Conservation (phyloP, 2,329 filamentous ascomycete species). For the Pestalotiopsis sp. region DNA sequence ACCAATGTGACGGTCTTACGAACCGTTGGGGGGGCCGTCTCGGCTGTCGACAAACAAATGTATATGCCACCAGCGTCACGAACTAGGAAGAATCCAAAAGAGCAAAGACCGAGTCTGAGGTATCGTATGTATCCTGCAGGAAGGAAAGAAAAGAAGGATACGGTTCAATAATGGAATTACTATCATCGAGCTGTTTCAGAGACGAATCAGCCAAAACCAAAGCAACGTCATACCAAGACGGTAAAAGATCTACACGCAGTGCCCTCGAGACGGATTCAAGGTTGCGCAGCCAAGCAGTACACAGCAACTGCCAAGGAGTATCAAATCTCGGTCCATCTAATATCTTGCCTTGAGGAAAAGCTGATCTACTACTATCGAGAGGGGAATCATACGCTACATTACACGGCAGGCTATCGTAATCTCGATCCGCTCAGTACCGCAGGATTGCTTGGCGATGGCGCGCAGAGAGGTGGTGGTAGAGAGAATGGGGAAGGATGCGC, state of each 20-base stretch:
- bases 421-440: not conserved
- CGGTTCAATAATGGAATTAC: not conserved
- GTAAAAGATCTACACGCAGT: not conserved
- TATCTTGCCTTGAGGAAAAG: not conserved
- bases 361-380: not conserved
- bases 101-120: not conserved
- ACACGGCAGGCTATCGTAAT: not conserved
- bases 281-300: conserved; percentile 7
- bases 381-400: not conserved
- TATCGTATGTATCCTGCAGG: not conserved
- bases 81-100: not conserved
- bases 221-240: not conserved
- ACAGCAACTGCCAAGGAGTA: conserved; percentile 3
- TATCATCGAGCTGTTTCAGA: not conserved
- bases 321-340: conserved; percentile 5
- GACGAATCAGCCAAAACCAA: not conserved
- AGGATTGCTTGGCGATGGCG: not conserved
- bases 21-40: not conserved
- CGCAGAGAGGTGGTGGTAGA: not conserved
- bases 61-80: not conserved
- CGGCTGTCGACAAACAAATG: not conserved
- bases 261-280: not conserved
- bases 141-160: not conserved
- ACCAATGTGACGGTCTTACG: not conserved
- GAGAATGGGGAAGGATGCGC: not conserved